phyloP scores from a whole-genome alignment of 2,329 filamentous ascomycete species.

The Alternaria infectoria region DNA sequence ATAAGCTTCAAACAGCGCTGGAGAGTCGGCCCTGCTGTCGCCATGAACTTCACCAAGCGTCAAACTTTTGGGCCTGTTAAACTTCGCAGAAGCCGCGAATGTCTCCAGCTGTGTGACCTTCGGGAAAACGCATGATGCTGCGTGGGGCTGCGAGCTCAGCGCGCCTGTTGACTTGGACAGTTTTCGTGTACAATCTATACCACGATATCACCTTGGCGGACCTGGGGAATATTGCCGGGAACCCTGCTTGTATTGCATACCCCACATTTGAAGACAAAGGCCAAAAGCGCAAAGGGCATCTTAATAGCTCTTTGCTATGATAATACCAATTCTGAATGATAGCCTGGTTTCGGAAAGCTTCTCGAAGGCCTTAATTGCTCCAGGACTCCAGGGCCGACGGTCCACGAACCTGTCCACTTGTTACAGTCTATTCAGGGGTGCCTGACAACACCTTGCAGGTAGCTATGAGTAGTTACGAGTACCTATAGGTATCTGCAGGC shows the following conservation, averaged over 20 bases:
- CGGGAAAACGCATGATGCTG: neutral
- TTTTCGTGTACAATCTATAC: neutral
- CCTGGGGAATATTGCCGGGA: slow-evolving; percentile 16
- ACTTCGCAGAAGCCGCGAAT: neutral
- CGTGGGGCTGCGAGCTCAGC: neutral
- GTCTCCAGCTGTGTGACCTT: neutral
- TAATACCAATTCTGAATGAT: slow-evolving; percentile 15
- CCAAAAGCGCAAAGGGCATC: slow-evolving; percentile 22
- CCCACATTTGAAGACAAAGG: slow-evolving; percentile 24
- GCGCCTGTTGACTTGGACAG: neutral
- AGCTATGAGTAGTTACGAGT: neutral
- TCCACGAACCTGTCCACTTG: slow-evolving; percentile 35
- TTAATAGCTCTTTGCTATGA: slow-evolving; percentile 21
- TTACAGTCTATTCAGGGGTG: slow-evolving; percentile 22
- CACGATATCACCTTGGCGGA: slow-evolving; percentile 1
- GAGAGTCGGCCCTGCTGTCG: neutral
- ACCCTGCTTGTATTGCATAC: slow-evolving; percentile 19
- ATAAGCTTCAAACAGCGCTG: slow-evolving; percentile 6
- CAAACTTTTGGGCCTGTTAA: neutral
- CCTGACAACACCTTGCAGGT: neutral
- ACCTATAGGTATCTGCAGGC: neutral
- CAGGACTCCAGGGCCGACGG: slow-evolving; percentile 33
- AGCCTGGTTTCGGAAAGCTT: slow-evolving; percentile 31
- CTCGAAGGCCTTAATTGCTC: slow-evolving; percentile 30
- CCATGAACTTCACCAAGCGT: neutral